Evolutionary conservation across 768 basidiomycete genomes (phyloP).

Genomic region (Leccinum truebloodii): DNA sequence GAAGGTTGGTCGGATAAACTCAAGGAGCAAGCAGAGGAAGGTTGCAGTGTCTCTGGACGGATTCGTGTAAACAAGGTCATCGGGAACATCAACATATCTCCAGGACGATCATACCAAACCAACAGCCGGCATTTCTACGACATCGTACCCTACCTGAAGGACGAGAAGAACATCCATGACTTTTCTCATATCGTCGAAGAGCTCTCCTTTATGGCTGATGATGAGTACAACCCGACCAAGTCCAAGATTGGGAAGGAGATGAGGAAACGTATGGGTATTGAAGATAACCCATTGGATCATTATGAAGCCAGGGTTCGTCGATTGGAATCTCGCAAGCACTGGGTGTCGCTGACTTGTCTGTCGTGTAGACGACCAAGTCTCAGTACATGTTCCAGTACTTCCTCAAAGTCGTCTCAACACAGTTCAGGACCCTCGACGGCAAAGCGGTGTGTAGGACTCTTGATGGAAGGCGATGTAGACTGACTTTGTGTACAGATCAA

Average conservation of each 20-base stretch:
- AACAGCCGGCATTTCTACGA: constrained; percentile 79
- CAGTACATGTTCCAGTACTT: constrained; percentile 99
- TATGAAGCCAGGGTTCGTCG: constrained; percentile 55
- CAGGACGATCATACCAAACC: constrained; percentile 93
- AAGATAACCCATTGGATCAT: constrained; percentile 74
- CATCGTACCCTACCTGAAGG: constrained; percentile 91
- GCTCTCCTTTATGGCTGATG: constrained; percentile 77
- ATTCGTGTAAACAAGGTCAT: constrained; percentile 97
- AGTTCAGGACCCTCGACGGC: constrained; percentile 82
- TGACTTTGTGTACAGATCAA: constrained; percentile 53
- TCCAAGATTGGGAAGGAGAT: constrained; percentile 59
- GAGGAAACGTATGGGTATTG: constrained; percentile 73
- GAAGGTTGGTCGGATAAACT: constrained; percentile 97
- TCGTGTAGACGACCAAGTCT: constrained; percentile 62
- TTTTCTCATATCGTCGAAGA: constrained; percentile 88
- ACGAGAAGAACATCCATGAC: constrained; percentile 87
- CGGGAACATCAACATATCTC: constrained; percentile 93
- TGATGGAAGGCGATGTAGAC: constrained; percentile 1
- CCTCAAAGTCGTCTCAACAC: constrained; percentile 97
- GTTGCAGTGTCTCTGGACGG: constrained; percentile 90
- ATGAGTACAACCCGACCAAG: constrained; percentile 75
- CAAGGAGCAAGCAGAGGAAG: constrained; percentile 88
- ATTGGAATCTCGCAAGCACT: not conserved
- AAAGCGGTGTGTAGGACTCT: constrained; percentile 49
- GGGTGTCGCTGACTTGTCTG: constrained; percentile 4